These are phyloP conservation scores for Clarireedia monteithiana DNA, from an alignment of 2,329 filamentous ascomycete genomes.

Conservation along the genomic window DNA sequence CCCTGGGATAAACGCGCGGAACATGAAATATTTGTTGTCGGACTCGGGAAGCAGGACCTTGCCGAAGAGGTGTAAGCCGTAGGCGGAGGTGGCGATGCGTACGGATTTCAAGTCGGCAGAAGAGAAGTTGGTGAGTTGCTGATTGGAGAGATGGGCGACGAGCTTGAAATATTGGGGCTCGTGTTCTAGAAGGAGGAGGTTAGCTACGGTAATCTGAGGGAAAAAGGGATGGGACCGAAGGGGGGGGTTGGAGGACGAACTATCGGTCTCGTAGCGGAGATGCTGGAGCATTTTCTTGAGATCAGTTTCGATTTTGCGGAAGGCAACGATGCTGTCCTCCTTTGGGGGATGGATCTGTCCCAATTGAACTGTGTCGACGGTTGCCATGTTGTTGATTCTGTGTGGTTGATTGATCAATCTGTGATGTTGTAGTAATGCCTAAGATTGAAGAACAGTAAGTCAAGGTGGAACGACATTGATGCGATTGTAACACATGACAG, in stretches of 20 bases:
- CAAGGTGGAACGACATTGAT: too few species aligned
- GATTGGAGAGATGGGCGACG: constrained; percentile 27
- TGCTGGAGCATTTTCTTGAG: constrained; percentile 44
- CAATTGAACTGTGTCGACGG: constrained; percentile 43
- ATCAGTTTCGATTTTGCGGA: constrained; percentile 41
- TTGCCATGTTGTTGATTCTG: constrained; percentile 21
- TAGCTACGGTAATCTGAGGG: background rate
- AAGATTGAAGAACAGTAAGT: too few species aligned
- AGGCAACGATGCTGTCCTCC: constrained; percentile 43
- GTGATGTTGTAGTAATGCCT: too few species aligned
- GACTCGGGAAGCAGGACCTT: constrained; percentile 39
- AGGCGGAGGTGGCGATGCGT: constrained; percentile 38
- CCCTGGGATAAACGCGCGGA: constrained; percentile 39
- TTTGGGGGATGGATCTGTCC: constrained; percentile 35
- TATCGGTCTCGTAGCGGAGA: constrained; percentile 39
- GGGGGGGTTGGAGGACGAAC: constrained; percentile 24
- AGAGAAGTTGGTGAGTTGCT: constrained; percentile 26
- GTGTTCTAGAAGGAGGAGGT: constrained; percentile 35
- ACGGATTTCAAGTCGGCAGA: constrained; percentile 37
- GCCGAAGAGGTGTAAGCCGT: constrained; percentile 42
- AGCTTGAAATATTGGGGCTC: constrained; percentile 48
- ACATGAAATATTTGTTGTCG: constrained; percentile 38
- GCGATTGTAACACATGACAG: too few species aligned
- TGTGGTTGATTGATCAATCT: background rate
- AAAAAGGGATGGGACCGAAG: background rate